Conservation (phyloP, 257 asterid species). For the Craterostigma plantagineum region DNA sequence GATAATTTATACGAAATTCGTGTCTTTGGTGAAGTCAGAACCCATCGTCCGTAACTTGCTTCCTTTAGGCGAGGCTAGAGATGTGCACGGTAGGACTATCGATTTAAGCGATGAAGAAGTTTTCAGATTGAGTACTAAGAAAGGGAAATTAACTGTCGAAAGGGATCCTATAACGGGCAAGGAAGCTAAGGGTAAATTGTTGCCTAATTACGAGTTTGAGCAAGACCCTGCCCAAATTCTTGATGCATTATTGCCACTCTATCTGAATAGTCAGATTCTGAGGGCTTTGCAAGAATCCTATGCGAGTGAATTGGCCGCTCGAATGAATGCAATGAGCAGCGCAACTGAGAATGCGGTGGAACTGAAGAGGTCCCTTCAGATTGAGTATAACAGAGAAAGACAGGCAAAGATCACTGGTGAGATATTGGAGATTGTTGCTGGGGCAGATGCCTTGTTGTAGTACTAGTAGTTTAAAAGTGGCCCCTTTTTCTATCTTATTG, state of each 20-base stretch:
- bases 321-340: conserved; percentile 89
- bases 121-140: conserved; percentile 65
- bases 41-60: conserved; percentile 77
- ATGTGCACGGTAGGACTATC: conserved; percentile 54
- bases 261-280: conserved; percentile 73
- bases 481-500: too few species aligned
- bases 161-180: conserved; percentile 24
- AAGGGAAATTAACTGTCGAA: conserved; percentile 73
- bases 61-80: conserved; percentile 78
- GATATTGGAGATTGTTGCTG: conserved; percentile 89
- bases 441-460: conserved; percentile 38
- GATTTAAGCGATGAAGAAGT: conserved; percentile 85
- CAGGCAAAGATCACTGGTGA: conserved; percentile 92
- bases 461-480: too few species aligned
- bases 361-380: conserved; percentile 41
- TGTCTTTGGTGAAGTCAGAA: conserved; percentile 61
- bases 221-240: conserved; percentile 88
- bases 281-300: conserved; percentile 74
- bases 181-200: conserved; percentile 39
- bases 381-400: conserved; percentile 52
- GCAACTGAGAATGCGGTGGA: conserved; percentile 67
- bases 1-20: conserved; percentile 78
- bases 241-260: conserved; percentile 72
- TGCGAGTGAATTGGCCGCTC: conserved; percentile 82
- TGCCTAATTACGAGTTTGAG: conserved; percentile 72